Conservation (phyloP, 768 basidiomycete species). For the Mycena belliarum region DNA sequence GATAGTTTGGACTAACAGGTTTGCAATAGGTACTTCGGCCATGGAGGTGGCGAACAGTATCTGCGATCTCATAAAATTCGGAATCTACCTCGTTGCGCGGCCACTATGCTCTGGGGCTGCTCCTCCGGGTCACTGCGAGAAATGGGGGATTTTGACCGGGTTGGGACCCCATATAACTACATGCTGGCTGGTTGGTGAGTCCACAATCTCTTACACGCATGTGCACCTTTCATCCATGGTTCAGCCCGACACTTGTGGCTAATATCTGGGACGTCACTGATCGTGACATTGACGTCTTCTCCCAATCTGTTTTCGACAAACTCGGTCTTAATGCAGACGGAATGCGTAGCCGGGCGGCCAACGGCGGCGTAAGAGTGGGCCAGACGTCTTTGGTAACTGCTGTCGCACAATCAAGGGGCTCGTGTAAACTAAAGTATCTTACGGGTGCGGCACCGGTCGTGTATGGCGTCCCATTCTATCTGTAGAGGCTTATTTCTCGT, state of each 20-base stretch:
- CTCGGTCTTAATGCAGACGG: conserved; percentile 50
- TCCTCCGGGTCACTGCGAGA: conserved; percentile 88
- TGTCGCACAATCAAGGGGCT: conserved; percentile 74
- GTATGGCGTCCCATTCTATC: conserved; percentile 93
- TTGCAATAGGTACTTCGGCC: conserved; percentile 85
- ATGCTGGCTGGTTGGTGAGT: conserved; percentile 97
- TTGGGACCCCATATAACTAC: conserved; percentile 92
- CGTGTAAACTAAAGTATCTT: conserved; percentile 88
- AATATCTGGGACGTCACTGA: conserved; percentile 99
- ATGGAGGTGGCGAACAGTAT: conserved; percentile 95
- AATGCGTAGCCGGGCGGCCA: conserved; percentile 23
- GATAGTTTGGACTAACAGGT: conserved; percentile 1
- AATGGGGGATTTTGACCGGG: conserved; percentile 92
- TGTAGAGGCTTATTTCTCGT: conserved; percentile 34
- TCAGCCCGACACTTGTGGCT: conserved; percentile 87
- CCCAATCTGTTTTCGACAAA: conserved; percentile 78
- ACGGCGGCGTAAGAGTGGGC: conserved; percentile 19
- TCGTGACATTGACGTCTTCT: conserved; percentile 92
- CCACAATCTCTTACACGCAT: not conserved
- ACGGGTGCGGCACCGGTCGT: conserved; percentile 95
- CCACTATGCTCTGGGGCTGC: conserved; percentile 98
- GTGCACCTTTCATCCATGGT: not conserved
- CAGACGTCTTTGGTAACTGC: conserved; percentile 65
- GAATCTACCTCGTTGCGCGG: conserved; percentile 81
- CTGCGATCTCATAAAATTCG: conserved; percentile 85